These are phyloP conservation scores for Lumnitzera racemosa DNA, from an alignment of 345 rosid species.

Conservation along the genomic window DNA sequence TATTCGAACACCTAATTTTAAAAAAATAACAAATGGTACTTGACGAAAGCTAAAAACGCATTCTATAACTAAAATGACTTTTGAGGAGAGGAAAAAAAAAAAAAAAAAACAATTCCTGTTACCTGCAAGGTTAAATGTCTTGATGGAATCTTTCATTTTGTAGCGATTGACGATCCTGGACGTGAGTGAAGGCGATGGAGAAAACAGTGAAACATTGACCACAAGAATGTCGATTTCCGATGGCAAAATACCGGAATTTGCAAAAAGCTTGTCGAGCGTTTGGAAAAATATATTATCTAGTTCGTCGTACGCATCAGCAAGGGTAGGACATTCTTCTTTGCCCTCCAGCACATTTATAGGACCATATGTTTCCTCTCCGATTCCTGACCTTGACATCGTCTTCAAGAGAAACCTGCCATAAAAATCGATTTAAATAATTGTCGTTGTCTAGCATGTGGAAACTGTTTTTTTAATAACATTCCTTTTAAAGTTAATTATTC, in stretches of 20 bases:
- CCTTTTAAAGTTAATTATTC: too few relatives aligned
- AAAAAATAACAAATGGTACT: too few relatives aligned
- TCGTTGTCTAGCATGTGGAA: too few relatives aligned
- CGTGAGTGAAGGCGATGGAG: constrained; percentile 61
- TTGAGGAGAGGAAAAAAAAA: background rate
- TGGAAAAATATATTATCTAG: constrained; percentile 47
- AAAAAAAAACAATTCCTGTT: constrained; percentile 62
- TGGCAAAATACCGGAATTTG: constrained; percentile 38
- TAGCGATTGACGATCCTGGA: constrained; percentile 52
- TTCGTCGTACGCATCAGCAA: constrained; percentile 37
- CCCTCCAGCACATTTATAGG: constrained; percentile 47
- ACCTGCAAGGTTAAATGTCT: constrained; percentile 57
- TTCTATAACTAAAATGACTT: constrained; percentile 44
- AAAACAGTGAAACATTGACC: constrained; percentile 54
- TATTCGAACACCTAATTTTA: too few relatives aligned
- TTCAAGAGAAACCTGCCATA: constrained; percentile 32
- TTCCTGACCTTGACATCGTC: constrained; percentile 56
- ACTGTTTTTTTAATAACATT: too few relatives aligned
- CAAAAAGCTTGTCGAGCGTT: constrained; percentile 51
- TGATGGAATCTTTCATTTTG: constrained; percentile 61
- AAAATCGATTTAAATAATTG: too few relatives aligned
- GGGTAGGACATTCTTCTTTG: constrained; percentile 36
- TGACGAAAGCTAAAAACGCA: background rate
- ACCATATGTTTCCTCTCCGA: constrained; percentile 65
- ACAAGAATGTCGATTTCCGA: constrained; percentile 53